A percentile compares a stretch with the other conserved stretches of the same genome.
phyloP scores from a whole-genome alignment of 2,329 filamentous ascomycete genomes.

The Diplodia mutila region DNA sequence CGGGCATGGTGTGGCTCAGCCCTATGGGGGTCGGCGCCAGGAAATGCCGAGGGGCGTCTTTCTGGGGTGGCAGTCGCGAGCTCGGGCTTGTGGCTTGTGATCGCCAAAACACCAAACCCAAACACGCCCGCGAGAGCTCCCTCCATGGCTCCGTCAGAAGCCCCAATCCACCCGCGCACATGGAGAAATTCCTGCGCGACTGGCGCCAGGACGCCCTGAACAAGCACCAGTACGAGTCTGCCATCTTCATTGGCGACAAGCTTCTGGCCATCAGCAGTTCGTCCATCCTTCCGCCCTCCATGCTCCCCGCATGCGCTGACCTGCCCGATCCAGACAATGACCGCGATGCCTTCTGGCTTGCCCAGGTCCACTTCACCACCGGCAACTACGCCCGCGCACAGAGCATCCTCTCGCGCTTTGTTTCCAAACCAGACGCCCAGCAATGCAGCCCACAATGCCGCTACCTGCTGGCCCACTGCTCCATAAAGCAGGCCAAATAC shows the following conservation, averaged over 20 bases:
- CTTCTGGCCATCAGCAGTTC: slow-evolving; percentile 88
- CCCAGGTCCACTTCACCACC: slow-evolving; percentile 95
- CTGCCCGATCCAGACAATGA: slow-evolving; percentile 70
- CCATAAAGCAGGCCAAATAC: slow-evolving; percentile 88
- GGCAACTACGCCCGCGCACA: slow-evolving; percentile 94
- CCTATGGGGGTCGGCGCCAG: neutral
- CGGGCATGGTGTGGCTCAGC: slow-evolving; percentile 18
- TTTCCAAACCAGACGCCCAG: slow-evolving; percentile 78
- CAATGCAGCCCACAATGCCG: slow-evolving; percentile 81
- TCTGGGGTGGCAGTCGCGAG: slow-evolving; percentile 15
- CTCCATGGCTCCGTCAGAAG: slow-evolving; percentile 18
- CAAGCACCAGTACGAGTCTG: slow-evolving; percentile 94
- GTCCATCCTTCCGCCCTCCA: slow-evolving; percentile 36
- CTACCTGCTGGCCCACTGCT: slow-evolving; percentile 91
- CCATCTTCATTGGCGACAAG: slow-evolving; percentile 97
- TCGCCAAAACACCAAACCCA: slow-evolving; percentile 18
- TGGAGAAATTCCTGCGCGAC: slow-evolving; percentile 91
- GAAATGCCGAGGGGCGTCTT: neutral
- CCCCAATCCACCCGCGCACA: slow-evolving; percentile 43
- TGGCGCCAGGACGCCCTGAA: slow-evolving; percentile 96
- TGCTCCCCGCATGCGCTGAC: slow-evolving; percentile 21
- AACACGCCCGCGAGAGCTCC: slow-evolving; percentile 3
- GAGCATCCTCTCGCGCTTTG: slow-evolving; percentile 72
- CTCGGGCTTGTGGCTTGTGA: slow-evolving; percentile 5
- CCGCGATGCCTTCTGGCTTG: slow-evolving; percentile 93